phyloP scores from a whole-genome alignment of 2,329 filamentous ascomycete genomes.

The Cordyceps cicadae region DNA sequence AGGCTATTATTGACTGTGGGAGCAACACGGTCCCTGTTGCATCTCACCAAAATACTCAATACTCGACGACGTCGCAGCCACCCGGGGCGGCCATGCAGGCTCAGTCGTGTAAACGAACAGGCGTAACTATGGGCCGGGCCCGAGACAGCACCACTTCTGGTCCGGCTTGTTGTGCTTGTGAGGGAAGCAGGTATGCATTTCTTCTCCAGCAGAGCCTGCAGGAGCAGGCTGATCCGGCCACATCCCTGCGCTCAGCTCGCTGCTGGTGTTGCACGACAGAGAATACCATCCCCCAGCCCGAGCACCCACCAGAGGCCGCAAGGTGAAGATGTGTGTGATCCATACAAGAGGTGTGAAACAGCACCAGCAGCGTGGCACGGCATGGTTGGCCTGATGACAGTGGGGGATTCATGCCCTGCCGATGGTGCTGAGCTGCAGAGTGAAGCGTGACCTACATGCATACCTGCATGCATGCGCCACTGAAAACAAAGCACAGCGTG shows the following conservation, averaged over 20 bases:
- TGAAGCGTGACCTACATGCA: constrained; percentile 10
- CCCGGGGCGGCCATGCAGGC: neutral
- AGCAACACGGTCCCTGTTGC: neutral
- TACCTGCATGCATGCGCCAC: neutral
- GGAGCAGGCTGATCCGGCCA: neutral
- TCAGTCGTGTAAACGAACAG: neutral
- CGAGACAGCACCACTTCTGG: neutral
- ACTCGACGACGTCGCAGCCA: neutral
- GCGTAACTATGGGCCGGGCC: neutral
- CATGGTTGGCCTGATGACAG: constrained; percentile 3
- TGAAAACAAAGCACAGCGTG: neutral
- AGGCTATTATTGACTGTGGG: neutral
- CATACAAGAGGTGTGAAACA: neutral
- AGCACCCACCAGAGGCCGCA: neutral
- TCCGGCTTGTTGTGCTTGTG: neutral
- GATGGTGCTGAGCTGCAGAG: neutral
- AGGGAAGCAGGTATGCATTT: neutral
- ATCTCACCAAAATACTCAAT: neutral
- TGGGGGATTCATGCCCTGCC: constrained; percentile 3
- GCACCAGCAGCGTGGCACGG: neutral
- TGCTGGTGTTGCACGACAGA: neutral
- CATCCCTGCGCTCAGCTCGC: neutral
- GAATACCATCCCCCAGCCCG: neutral
- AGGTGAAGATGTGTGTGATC: neutral
- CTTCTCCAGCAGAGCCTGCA: neutral